phyloP scores from a whole-genome alignment of 2,329 filamentous ascomycete genomes.

The Paraphaeosphaeria sporulosa region DNA sequence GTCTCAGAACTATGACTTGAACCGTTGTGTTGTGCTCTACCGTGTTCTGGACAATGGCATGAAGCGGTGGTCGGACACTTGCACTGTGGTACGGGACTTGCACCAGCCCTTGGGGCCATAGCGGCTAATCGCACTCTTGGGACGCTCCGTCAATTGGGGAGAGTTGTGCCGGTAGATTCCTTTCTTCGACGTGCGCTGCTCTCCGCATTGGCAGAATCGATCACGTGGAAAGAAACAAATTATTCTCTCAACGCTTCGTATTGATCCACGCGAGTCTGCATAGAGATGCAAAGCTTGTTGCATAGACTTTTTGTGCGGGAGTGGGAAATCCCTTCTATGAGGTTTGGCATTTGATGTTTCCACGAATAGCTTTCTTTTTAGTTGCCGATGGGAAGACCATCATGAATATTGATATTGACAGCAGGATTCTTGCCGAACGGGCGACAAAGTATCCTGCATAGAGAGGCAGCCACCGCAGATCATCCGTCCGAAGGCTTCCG shows the following conservation, averaged over 20 bases:
- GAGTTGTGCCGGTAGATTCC: too few species aligned
- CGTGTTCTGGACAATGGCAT: not conserved
- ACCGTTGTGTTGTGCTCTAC: not conserved
- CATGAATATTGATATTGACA: not conserved
- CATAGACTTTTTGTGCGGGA: not conserved
- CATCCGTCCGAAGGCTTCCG: slow-evolving; percentile 14
- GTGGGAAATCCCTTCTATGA: not conserved
- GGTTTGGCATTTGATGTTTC: not conserved
- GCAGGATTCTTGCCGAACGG: not conserved
- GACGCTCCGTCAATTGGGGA: too few species aligned
- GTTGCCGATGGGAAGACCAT: not conserved
- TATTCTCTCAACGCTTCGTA: not conserved
- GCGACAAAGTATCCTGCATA: not conserved
- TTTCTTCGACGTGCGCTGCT: too few species aligned
- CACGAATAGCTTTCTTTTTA: not conserved
- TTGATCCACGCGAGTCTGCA: not conserved
- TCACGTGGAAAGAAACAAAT: not conserved
- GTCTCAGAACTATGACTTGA: not conserved
- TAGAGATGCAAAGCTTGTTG: not conserved
- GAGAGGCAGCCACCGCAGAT: slow-evolving; percentile 7
- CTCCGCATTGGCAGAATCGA: too few species aligned
- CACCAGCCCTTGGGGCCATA: not conserved
- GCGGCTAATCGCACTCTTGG: not conserved
- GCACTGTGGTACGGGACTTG: not conserved
- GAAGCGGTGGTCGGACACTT: not conserved